Percentiles rank a stretch among this genome's conserved stretches.
Evolutionary conservation across 2,329 filamentous ascomycete genomes (phyloP).

Genomic region (Colletotrichum sp.): DNA sequence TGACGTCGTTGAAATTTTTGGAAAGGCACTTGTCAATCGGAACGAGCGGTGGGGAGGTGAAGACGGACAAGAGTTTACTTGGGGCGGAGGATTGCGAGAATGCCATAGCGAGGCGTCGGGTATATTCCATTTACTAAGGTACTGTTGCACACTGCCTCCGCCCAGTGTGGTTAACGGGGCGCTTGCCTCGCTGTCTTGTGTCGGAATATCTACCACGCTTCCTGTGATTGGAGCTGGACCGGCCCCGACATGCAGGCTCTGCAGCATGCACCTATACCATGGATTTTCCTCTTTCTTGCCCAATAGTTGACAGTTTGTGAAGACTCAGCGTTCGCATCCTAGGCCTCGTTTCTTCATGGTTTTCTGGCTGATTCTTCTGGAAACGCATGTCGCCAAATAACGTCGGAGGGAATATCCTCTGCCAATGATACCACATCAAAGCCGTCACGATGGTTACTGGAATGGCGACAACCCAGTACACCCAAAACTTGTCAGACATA

Average conservation of each 20-base stretch:
- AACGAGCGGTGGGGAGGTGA: not conserved
- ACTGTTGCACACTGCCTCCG: not conserved
- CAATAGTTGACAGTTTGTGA: not conserved
- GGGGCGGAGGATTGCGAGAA: not conserved
- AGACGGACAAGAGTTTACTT: not conserved
- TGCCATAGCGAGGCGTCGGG: not conserved
- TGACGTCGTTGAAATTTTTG: not conserved
- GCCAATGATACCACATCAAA: conserved; percentile 24
- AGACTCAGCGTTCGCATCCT: not conserved
- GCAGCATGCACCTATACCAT: not conserved
- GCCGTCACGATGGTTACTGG: conserved; percentile 30
- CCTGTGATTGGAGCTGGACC: not conserved
- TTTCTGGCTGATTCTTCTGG: not conserved
- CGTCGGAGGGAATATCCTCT: not conserved
- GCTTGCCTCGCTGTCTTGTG: not conserved
- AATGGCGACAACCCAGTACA: conserved; percentile 37
- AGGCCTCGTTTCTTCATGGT: not conserved
- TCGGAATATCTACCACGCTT: not conserved
- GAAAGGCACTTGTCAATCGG: not conserved
- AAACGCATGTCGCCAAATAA: not conserved
- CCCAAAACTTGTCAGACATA: conserved; percentile 37
- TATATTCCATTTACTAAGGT: not conserved
- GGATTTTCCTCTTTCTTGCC: not conserved
- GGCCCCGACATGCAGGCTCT: not conserved
- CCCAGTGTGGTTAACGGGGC: not conserved